These are phyloP conservation scores for Exophiala spinifera DNA, from an alignment of 2,329 filamentous ascomycete species.

Conservation along the genomic window DNA sequence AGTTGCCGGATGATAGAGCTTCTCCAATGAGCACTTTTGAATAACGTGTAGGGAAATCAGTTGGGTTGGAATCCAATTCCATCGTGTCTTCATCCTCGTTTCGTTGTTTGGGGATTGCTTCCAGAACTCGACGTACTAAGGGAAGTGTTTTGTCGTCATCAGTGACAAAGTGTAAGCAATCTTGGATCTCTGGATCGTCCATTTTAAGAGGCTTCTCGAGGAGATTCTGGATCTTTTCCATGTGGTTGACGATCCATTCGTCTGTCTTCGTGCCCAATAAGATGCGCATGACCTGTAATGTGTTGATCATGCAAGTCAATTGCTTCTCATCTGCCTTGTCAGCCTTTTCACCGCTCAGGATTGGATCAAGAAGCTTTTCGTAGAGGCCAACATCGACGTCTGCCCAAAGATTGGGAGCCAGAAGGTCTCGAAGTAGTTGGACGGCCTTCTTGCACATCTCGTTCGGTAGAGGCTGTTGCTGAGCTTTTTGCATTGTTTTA, in stretches of 20 bases:
- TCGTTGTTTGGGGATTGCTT: slow-evolving; percentile 82
- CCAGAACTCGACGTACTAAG: slow-evolving; percentile 56
- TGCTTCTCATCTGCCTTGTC: slow-evolving; percentile 81
- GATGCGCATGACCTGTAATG: slow-evolving; percentile 85
- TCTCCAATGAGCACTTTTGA: slow-evolving; percentile 85
- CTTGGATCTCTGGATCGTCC: slow-evolving; percentile 88
- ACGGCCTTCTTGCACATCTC: slow-evolving; percentile 87
- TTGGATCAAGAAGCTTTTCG: slow-evolving; percentile 81
- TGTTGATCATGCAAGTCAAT: slow-evolving; percentile 69
- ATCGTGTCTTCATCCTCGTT: slow-evolving; percentile 80
- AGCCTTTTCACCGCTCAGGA: slow-evolving; percentile 78
- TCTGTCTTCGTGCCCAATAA: slow-evolving; percentile 83
- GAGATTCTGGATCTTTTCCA: slow-evolving; percentile 77
- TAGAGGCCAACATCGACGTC: slow-evolving; percentile 91
- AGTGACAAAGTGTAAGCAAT: slow-evolving; percentile 75
- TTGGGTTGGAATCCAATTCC: slow-evolving; percentile 70
- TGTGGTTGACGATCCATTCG: slow-evolving; percentile 82
- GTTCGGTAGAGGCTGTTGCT: slow-evolving; percentile 55
- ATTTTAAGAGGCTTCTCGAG: slow-evolving; percentile 85
- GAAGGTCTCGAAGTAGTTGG: slow-evolving; percentile 73
- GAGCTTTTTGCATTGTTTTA: slow-evolving; percentile 41
- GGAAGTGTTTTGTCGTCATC: slow-evolving; percentile 70
- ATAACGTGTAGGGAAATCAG: slow-evolving; percentile 75
- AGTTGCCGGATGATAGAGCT: slow-evolving; percentile 74
- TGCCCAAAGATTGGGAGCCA: slow-evolving; percentile 85